A percentile compares a stretch with the other conserved stretches of the same genome.
These are phyloP conservation scores for Suillus brevipes DNA, from an alignment of 768 basidiomycete species.

Conservation along the genomic window DNA sequence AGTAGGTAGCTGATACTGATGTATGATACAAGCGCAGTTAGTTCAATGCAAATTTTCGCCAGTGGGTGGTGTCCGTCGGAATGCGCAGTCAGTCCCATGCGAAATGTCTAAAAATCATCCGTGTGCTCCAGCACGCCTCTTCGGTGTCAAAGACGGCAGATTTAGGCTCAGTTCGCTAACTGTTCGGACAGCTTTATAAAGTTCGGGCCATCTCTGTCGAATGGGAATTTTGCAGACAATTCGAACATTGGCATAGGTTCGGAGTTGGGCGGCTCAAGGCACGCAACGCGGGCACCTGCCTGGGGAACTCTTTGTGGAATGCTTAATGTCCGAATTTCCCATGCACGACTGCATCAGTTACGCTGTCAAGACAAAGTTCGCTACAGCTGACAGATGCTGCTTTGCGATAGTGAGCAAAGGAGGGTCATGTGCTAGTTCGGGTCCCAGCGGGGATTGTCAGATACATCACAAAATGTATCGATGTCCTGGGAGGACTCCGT, in stretches of 20 bases:
- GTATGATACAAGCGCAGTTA: neutral
- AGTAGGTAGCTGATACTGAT: neutral
- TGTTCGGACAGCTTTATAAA: neutral
- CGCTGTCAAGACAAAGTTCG: neutral
- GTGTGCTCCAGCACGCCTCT: neutral
- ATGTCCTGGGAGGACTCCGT: neutral
- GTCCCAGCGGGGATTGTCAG: neutral
- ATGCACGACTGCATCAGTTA: neutral
- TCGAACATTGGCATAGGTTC: neutral
- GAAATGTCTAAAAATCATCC: neutral
- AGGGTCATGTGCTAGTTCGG: neutral
- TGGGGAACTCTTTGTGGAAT: neutral
- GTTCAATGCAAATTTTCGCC: neutral
- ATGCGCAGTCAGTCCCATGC: neutral
- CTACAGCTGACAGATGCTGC: neutral
- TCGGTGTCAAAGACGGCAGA: neutral
- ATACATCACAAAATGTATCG: neutral
- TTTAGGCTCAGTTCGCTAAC: neutral
- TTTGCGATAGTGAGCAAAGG: neutral
- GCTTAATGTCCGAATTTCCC: neutral
- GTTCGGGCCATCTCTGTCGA: neutral
- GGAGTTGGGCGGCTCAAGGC: neutral
- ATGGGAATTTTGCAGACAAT: neutral
- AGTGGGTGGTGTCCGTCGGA: neutral
- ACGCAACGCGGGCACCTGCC: neutral